A percentile compares a stretch with the other conserved stretches of the same genome.
Evolutionary conservation across 768 basidiomycete species (phyloP).

Genomic region (Hypsizygus marmoreus): DNA sequence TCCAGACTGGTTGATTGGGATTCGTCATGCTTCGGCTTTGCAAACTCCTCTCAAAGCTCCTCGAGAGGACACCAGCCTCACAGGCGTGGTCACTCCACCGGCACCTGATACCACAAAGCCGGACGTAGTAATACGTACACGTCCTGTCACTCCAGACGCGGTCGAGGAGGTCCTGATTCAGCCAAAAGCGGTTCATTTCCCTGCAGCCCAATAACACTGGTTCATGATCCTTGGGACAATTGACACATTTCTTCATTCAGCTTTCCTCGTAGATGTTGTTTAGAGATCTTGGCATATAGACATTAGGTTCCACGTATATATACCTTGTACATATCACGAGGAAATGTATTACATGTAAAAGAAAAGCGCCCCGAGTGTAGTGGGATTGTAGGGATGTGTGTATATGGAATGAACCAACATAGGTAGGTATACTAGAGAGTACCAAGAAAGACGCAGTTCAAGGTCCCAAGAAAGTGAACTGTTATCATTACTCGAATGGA

Average conservation of each 20-base stretch:
- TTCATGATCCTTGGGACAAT: constrained; percentile 3
- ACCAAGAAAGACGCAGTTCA: not conserved
- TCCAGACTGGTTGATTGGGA: constrained; percentile 15
- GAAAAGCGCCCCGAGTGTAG: too few relatives aligned
- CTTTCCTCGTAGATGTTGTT: not conserved
- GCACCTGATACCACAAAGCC: too few relatives aligned
- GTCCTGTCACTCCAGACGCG: too few relatives aligned
- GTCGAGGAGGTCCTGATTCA: too few relatives aligned
- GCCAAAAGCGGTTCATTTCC: constrained; percentile 33
- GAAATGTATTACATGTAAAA: too few relatives aligned
- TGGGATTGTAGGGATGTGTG: too few relatives aligned
- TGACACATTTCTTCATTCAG: not conserved
- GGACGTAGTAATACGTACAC: too few relatives aligned
- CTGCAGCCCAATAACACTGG: constrained; percentile 32
- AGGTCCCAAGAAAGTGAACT: not conserved
- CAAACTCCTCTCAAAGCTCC: not conserved
- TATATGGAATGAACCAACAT: too few relatives aligned
- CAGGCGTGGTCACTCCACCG: too few relatives aligned
- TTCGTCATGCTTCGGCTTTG: constrained; percentile 1
- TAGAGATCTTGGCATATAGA: constrained; percentile 1
- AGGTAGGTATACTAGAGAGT: not conserved
- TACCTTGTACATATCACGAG: too few relatives aligned
- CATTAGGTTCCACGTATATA: too few relatives aligned
- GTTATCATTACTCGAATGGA: constrained; percentile 46
- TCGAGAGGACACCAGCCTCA: too few relatives aligned